Base-by-base conservation (phyloP, 140 eudicot genomes). In the Artemisia princeps region DNA sequence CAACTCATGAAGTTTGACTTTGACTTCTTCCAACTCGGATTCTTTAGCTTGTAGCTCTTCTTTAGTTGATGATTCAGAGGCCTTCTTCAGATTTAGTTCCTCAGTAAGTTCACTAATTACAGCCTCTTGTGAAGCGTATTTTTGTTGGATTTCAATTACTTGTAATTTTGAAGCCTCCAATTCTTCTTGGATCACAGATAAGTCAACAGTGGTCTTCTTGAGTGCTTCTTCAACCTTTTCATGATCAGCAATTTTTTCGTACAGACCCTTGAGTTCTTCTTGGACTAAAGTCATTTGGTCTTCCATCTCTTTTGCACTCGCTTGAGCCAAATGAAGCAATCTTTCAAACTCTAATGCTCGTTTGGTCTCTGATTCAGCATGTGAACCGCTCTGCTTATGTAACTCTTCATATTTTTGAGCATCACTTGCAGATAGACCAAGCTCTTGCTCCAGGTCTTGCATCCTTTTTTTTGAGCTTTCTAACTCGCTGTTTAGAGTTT, bases 311-410 rank as follows among this genome's bases (percentile, higher is more conserved):
- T 82, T 82, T 12, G 95, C 87, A 46, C 84, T 87, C 12, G 33
- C 76, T 76, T 90, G 83, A 16, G 97, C 94, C 70, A 82, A 46
- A 69, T 84, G 90, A 64, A 90, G 95, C 77, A 83, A 70, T 54
- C 69, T 80, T 74, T 90, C 90, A 64, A 87, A 79, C 74, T 87
- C 94, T 40, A 80, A 69, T 6, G 94, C 94, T 78, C 71, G 84
- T 53, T 82, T 80, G n/a, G 89, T 74, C 78, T 90, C 97, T 2
- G 80, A 78, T 76, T 90, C 97, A 17, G 97, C 97, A 65, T 61
- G 84, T 15, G 84, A 75, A 12, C 89, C 94, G 3, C 94, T 90
- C 63, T 90, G 71, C 61, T 78, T 84, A 72, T 90, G 97, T 69
- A 90, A 67, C 74, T 90, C 95, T 78, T 90, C 94, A 24, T 76